phyloP scores from a whole-genome alignment of 305 asterid species.

The Fraxinus floribunda region DNA sequence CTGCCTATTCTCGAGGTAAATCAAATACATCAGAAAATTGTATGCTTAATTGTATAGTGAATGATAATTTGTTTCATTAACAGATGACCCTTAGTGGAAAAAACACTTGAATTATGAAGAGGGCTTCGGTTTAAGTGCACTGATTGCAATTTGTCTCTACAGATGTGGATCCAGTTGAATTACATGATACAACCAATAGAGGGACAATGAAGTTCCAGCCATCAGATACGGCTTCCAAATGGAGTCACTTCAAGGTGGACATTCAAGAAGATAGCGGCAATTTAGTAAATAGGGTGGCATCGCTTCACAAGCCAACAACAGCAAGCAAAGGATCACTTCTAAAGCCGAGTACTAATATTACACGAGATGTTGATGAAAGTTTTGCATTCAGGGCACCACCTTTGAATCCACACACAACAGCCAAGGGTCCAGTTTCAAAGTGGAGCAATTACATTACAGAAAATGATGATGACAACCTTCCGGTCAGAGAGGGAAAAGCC shows the following conservation, averaged over 20 bases:
- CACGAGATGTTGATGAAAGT: conserved; percentile 13
- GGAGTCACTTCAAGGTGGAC: conserved; percentile 27
- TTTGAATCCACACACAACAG: conserved; percentile 15
- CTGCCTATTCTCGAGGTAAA: conserved; percentile 32
- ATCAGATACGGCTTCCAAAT: conserved; percentile 24
- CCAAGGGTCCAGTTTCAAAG: conserved; percentile 46
- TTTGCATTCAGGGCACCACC: conserved; percentile 10
- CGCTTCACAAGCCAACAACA: conserved; percentile 12
- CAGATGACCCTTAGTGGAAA: neutral
- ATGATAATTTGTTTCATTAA: neutral
- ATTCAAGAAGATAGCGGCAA: conserved; percentile 27
- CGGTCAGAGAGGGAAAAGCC: conserved; percentile 28
- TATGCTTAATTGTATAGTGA: neutral
- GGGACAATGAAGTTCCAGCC: neutral
- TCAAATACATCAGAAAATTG: neutral
- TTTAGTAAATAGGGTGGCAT: neutral
- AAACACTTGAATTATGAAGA: neutral
- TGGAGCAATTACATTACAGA: conserved; percentile 62
- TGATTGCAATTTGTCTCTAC: conserved; percentile 1
- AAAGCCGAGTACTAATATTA: conserved; percentile 20
- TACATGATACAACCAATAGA: neutral
- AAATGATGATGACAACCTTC: conserved; percentile 32
- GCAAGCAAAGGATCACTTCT: conserved; percentile 14
- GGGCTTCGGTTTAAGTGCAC: neutral
- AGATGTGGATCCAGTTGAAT: neutral